Evolutionary conservation across 345 rosid genomes (phyloP), one percentile per base, ranked within the genome.

Genomic region (Populus alba): DNA sequence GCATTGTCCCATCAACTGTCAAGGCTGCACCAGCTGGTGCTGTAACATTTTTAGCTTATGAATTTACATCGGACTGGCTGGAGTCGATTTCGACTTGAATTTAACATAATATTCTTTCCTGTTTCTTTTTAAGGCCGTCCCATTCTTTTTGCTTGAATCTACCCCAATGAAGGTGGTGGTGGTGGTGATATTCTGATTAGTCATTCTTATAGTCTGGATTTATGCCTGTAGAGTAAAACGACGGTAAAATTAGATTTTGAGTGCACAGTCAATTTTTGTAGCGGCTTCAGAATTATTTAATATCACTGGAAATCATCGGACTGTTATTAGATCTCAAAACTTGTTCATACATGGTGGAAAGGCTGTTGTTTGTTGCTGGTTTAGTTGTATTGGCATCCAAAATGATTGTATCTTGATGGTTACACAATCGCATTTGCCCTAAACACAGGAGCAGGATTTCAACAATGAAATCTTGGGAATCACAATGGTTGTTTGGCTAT

Each of bases 11-110:
- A 18, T 96, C 99, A 68, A 92, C 95, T 15, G 79, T 94, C 77
- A 96, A 96, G 89, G 99, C 99, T 77, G 99, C 99, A 68, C 98
- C 99, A 31, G 99, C 98, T 51, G 93, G 97, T 72, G 99, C 99
- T 51, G 97, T 96, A 47, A 96, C 99, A 61, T 96, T 96, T 73
- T 93, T 96, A 77, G 95, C 91, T 69, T 94, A 86, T 51, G 98
- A 96, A 85, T 79, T 81, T 22, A 78, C 90, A 27, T 92, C 97
- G 12, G 97, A 94, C 78, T 94, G 93, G 97, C 85, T 96, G 78
- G 95, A 94, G 74, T 89, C 97, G n/a, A 51, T 79, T 78, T 80
- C 72, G 81, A 85, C 86, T 80, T 92, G 83, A 85, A 72, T 74
- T 71, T 82, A 49, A 33, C 65, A 61, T 9, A 51, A 66, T 68